A percentile compares a stretch with the other conserved stretches of the same genome.
phyloP scores from a whole-genome alignment of 2,329 filamentous ascomycete genomes.

The Pseudogymnoascus sp. region DNA sequence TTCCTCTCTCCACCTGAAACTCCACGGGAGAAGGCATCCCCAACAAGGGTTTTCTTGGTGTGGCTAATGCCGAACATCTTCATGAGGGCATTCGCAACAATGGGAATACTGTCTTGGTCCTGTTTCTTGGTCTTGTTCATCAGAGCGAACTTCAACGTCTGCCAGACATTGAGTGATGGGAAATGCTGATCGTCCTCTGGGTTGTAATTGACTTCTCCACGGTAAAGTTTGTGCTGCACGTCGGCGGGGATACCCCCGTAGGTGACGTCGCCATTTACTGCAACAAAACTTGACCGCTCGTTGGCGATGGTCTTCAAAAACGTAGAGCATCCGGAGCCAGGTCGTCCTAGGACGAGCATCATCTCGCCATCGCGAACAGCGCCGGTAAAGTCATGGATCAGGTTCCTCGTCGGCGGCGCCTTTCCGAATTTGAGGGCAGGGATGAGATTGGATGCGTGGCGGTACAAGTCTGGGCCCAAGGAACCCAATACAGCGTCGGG shows the following conservation, averaged over 20 bases:
- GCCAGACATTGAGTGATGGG: slow-evolving; percentile 65
- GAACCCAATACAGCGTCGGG: slow-evolving; percentile 68
- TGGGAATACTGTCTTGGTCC: slow-evolving; percentile 52
- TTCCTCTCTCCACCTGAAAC: slow-evolving; percentile 55
- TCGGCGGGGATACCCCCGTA: slow-evolving; percentile 64
- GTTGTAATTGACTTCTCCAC: slow-evolving; percentile 72
- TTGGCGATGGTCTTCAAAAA: slow-evolving; percentile 71
- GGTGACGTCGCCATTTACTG: slow-evolving; percentile 58
- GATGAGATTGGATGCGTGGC: slow-evolving; percentile 37
- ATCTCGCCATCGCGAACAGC: slow-evolving; percentile 61
- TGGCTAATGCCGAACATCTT: slow-evolving; percentile 61
- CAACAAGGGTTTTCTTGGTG: slow-evolving; percentile 46
- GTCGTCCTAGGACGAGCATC: slow-evolving; percentile 64
- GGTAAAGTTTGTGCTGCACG: slow-evolving; percentile 58
- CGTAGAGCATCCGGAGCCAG: slow-evolving; percentile 66
- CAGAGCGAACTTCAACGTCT: slow-evolving; percentile 67
- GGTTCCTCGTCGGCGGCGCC: slow-evolving; percentile 22
- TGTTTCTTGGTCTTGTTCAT: slow-evolving; percentile 67
- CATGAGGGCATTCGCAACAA: slow-evolving; percentile 61
- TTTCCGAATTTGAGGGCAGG: slow-evolving; percentile 19
- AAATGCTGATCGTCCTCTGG: slow-evolving; percentile 71
- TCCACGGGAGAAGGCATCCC: slow-evolving; percentile 50
- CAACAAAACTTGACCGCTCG: slow-evolving; percentile 54
- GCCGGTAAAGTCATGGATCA: slow-evolving; percentile 61
- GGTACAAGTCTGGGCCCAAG: slow-evolving; percentile 72